Evolutionary conservation across 441 rosid genomes (phyloP), one percentile per base, ranked within the genome.

Genomic region (Eutrema salsugineum): DNA sequence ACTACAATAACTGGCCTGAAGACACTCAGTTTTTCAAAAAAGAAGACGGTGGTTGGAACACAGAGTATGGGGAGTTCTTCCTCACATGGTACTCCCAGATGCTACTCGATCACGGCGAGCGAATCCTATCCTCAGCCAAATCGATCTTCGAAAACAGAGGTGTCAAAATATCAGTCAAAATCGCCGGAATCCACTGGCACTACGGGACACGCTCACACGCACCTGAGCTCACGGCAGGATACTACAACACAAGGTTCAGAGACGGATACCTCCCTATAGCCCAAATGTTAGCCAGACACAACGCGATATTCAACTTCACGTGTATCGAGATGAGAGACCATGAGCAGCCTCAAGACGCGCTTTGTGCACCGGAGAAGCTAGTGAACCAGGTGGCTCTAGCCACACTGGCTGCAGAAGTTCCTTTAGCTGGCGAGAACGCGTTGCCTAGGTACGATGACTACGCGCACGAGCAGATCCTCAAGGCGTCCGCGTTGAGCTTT

Each of bases 121-220:
- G 93, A 71, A 86, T 91, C 11, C 75, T 93, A 3, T 79, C 86
- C 15, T 86, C 93, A 1, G 85, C 97, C 38, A 79, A 82, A 61
- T 70, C 88, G 0, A 61, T 83, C 40, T 91, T 85, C 2, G 81
- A 88, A 49, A 66, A 51, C 49, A 70, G 77, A 0, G 85, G 81
- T 0, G 88, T 83, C 17, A 93, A 93, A 78, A 88, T 93, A 56
- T 93, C 98, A 0, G 96, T 89, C 3, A 93, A 93, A 75, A 22
- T 93, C 57, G 96, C 98, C 8, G 98, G 98, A 46, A 93, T 93
- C 66, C 98, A 93, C 70, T 93, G 98, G 97, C 98, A 93, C 63
- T 93, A 89, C 3, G 97, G 97, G 11, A 81, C 82, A 5, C 79
- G 90, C 27, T 93, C 97, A 12, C 98, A 93, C 40, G 94, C 98